Evolutionary conservation across 2,329 filamentous ascomycete species (phyloP).

Genomic region (Fusarium oxysporum): DNA sequence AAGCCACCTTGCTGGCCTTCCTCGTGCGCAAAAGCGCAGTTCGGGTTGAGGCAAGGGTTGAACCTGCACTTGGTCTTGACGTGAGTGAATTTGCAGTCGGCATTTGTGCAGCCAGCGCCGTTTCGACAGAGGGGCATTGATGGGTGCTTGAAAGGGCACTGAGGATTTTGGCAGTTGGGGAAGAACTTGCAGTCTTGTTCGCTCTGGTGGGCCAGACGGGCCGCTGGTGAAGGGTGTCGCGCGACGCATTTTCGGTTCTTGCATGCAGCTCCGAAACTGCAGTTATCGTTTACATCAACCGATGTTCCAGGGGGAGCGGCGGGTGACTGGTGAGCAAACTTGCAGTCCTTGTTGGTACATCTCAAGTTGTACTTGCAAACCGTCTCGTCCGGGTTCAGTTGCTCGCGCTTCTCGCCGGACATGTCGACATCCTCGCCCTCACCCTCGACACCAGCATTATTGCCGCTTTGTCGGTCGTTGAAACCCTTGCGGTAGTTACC

Average conservation of each 20-base stretch:
- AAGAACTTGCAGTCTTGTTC: slow-evolving; percentile 92
- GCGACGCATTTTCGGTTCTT: slow-evolving; percentile 95
- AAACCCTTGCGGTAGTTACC: slow-evolving; percentile 64
- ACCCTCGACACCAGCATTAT: slow-evolving; percentile 53
- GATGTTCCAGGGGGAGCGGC: slow-evolving; percentile 82
- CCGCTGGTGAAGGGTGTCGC: slow-evolving; percentile 91
- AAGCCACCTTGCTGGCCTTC: slow-evolving; percentile 90
- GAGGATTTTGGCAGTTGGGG: slow-evolving; percentile 88
- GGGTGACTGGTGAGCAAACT: slow-evolving; percentile 94
- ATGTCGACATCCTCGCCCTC: slow-evolving; percentile 74
- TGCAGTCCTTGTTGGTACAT: slow-evolving; percentile 90
- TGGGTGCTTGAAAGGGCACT: slow-evolving; percentile 91
- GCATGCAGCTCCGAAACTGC: slow-evolving; percentile 89
- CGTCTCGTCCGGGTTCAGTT: slow-evolving; percentile 70
- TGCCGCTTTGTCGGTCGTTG: slow-evolving; percentile 53
- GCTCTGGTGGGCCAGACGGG: slow-evolving; percentile 80
- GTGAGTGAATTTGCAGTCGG: slow-evolving; percentile 92
- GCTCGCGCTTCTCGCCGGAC: slow-evolving; percentile 64
- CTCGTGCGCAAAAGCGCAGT: slow-evolving; percentile 88
- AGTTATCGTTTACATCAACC: slow-evolving; percentile 83
- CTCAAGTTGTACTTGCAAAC: slow-evolving; percentile 90
- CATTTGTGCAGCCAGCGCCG: slow-evolving; percentile 84
- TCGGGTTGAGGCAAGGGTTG: slow-evolving; percentile 90
- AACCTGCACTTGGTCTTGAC: slow-evolving; percentile 87
- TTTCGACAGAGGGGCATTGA: slow-evolving; percentile 89